phyloP scores from a whole-genome alignment of 495 filamentous ascomycete species.

The Penicillium salamii region DNA sequence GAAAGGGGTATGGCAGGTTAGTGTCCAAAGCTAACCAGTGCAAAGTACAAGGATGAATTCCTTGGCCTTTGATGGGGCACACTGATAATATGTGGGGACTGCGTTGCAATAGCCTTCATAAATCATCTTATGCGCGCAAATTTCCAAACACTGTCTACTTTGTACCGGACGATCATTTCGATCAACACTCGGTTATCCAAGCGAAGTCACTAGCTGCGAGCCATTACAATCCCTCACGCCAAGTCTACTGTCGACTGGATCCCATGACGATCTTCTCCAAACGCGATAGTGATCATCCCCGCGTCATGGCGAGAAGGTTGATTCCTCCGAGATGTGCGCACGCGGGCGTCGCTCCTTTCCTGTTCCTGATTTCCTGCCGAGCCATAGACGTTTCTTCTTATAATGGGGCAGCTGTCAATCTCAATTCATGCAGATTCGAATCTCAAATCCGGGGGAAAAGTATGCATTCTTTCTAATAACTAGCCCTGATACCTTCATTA shows the following conservation, averaged over 20 bases:
- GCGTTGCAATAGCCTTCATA: neutral
- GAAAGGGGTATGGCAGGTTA: too few species aligned
- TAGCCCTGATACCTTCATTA: conserved; percentile 3
- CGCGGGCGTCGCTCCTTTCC: conserved; percentile 10
- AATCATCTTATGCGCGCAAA: neutral
- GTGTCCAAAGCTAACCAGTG: too few species aligned
- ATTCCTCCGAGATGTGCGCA: conserved; percentile 10
- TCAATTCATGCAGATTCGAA: neutral
- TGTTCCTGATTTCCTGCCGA: conserved; percentile 4
- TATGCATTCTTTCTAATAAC: conserved; percentile 1
- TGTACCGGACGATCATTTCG: neutral
- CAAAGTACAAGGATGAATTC: too few species aligned
- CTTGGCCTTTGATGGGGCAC: too few species aligned
- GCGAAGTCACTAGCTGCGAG: conserved; percentile 9
- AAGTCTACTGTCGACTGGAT: neutral
- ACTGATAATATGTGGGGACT: too few species aligned
- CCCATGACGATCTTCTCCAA: conserved; percentile 15
- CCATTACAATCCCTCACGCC: neutral
- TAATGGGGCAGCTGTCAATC: neutral
- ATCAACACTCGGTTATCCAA: conserved; percentile 16
- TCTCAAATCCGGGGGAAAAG: neutral
- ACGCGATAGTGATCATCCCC: conserved; percentile 10
- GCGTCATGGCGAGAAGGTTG: neutral
- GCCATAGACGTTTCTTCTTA: neutral
- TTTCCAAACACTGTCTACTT: conserved; percentile 6